Evolutionary conservation across 2,329 filamentous ascomycete genomes (phyloP).

Genomic region (Parasarocladium wereldwijsianum): DNA sequence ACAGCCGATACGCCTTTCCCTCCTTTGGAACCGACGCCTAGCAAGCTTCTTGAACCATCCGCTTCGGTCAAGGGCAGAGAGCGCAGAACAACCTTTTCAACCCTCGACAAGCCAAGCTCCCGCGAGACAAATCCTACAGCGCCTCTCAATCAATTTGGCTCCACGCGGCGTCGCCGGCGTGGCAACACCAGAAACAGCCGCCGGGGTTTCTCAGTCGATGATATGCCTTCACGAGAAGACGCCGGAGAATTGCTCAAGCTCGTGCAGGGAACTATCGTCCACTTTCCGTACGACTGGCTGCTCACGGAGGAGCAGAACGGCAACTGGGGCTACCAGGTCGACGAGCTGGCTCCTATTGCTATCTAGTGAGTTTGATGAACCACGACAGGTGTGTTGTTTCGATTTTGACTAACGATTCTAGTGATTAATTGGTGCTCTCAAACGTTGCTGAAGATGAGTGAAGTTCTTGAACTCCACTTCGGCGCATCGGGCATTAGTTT

Average conservation of each 20-base stretch:
- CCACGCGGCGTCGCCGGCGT: constrained; percentile 47
- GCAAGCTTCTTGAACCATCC: constrained; percentile 18
- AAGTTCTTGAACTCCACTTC: too few relatives aligned
- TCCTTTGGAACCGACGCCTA: constrained; percentile 24
- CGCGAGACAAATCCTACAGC: constrained; percentile 15
- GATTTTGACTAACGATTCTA: too few relatives aligned
- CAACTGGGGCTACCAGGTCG: constrained; percentile 94
- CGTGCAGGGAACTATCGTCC: constrained; percentile 76
- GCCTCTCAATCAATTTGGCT: constrained; percentile 24
- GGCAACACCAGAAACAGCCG: constrained; percentile 56
- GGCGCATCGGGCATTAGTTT: too few relatives aligned
- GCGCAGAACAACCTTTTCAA: constrained; percentile 42
- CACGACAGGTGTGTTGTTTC: too few relatives aligned
- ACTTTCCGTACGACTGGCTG: constrained; percentile 95
- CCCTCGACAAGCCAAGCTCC: constrained; percentile 31
- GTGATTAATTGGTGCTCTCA: too few relatives aligned
- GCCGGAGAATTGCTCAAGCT: constrained; percentile 69
- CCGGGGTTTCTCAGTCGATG: constrained; percentile 53
- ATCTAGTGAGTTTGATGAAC: constrained; percentile 97
- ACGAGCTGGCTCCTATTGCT: constrained; percentile 88
- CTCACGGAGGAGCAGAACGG: constrained; percentile 80
- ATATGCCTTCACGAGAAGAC: constrained; percentile 59
- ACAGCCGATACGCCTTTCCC: constrained; percentile 31
- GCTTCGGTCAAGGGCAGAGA: constrained; percentile 24
- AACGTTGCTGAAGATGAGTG: too few relatives aligned